Base-by-base conservation (phyloP, 169 alveolate species). In the Pseudocohnilembus persalinus region DNA sequence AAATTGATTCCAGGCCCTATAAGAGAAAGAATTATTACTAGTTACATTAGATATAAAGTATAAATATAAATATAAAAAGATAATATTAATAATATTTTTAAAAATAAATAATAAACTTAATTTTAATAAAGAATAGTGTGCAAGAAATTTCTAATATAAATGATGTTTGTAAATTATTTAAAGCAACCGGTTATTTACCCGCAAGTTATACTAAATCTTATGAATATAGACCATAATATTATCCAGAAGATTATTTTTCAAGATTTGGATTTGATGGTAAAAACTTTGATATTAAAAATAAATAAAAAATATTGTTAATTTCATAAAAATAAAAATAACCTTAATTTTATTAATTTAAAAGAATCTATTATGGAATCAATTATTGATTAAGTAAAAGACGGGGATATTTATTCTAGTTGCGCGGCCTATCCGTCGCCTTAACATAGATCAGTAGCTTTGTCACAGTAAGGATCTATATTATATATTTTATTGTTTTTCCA, bases 351-450 rank as follows among this genome's bases (percentile, higher is more conserved):
- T 64, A 64, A 63, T 29, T 32, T 80, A 1, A 88, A 84, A 64
- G 90, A 81, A 35, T 83, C 75, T 6, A 74, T 95, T 6, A 79
- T 92, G 24, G 96, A 91, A 76, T 88, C 79, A 73, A 83, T 93
- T 16, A 86, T 95, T 24, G 89, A 91, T 28, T 81, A 88, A 33
- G 68, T 95, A 32, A 90, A 90, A 81, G 97, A 94, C 83, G 93
- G 92, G 85, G 97, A 95, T 88, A 92, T 95, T 31, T 95, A 95
- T 83, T 90, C 92, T 27, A 93, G 86, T 81, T 88, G 90, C 32
- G 84, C 91, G 63, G 96, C 96, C 20, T 95, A 91, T 87, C 98
- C 98, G 30, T 80, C 92, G 27, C 88, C 96, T 30, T 96, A 93
- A 31, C 96, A 95, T 86, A 91, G 96, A 87, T 86, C 95, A 24